Evolutionary conservation across 1,284 basidiomycete genomes (phyloP), one percentile per base, ranked within the genome.

Genomic region (Rhodotorula sp.): DNA sequence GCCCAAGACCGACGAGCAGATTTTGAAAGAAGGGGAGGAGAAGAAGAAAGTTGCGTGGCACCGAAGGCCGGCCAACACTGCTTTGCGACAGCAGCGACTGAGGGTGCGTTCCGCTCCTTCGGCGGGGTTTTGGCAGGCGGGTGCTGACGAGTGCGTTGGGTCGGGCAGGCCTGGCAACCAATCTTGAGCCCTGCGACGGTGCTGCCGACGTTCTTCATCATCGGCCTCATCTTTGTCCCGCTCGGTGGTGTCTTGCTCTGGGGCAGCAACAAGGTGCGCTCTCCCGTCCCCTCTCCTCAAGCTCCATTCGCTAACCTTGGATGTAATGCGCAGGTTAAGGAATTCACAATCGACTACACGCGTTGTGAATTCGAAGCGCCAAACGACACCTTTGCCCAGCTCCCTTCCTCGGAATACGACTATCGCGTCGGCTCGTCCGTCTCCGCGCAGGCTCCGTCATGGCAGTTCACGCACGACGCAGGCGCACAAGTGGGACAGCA

Each of bases 11-110:
- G 73, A 74, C 64, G 53, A 65, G 44, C 56, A 70, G 32, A 68
- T 71, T 22, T 66, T 72, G 29, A 46, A 67, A 46, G 59, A 67
- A 30, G 62, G 66, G 30, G 75, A 92, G 62, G 74, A 92, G 82
- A 90, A 92, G 79, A 92, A 94, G 83, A 89, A 89, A 58, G 54
- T 52, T 4, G 55, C 65, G 70, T 89, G 86, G 79, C 92, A 90
- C 86, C 87, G 88, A 80, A 84, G 90, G 64, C 92, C 93, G 68
- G 93, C 92, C 56, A 95, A 98, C 82, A 99, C 95, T 62, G 95
- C 95, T 55, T 97, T 98, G 87, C 98, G 97, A 83, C 96, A 99
- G 81, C 96, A 99, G 82, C 91, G 96, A 67, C 86, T 99, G 79
- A 98, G 98, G 83, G 57, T 47, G 44, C 17, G 39, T 39, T n/a